Evolutionary conservation across 352 stramenopile species (phyloP).

Genomic region (Phytophthora rubi): DNA sequence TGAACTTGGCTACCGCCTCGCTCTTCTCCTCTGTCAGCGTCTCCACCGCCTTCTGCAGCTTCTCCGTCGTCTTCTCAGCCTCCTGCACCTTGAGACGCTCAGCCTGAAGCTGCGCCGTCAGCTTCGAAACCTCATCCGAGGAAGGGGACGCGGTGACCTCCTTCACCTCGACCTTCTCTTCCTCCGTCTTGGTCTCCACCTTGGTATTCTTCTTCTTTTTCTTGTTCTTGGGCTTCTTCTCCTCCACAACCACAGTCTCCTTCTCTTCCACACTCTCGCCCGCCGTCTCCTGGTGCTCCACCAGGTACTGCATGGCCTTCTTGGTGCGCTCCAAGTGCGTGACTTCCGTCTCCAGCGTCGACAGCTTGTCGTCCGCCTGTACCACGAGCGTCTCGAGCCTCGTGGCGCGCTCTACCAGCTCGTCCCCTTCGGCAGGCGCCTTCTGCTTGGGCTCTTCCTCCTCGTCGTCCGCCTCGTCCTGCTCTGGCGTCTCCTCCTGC

Average conservation of each 20-base stretch:
- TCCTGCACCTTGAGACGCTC: slow-evolving; percentile 26
- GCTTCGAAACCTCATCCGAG: slow-evolving; percentile 8
- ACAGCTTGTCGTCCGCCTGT: slow-evolving; percentile 36
- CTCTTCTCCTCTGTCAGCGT: slow-evolving; percentile 31
- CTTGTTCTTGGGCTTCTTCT: slow-evolving; percentile 29
- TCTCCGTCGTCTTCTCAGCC: slow-evolving; percentile 18
- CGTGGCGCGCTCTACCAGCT: slow-evolving; percentile 25
- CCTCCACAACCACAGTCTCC: slow-evolving; percentile 15
- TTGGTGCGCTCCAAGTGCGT: slow-evolving; percentile 48
- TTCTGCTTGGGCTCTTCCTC: slow-evolving; percentile 21
- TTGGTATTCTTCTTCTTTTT: slow-evolving; percentile 14
- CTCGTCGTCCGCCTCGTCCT: slow-evolving; percentile 12
- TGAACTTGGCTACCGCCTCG: slow-evolving; percentile 30
- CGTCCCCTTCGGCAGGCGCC: slow-evolving; percentile 14
- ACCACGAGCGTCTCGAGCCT: slow-evolving; percentile 22
- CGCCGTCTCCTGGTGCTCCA: slow-evolving; percentile 24
- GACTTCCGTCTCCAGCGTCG: slow-evolving; percentile 44
- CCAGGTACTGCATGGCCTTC: slow-evolving; percentile 39
- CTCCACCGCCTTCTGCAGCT: slow-evolving; percentile 30
- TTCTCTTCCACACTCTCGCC: slow-evolving; percentile 30
- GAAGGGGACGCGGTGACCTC: slow-evolving; percentile 1
- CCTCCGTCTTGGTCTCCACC: slow-evolving; percentile 6
- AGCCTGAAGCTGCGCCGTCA: slow-evolving; percentile 30
- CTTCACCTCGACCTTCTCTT: slow-evolving; percentile 11
- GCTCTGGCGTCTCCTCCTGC: slow-evolving; percentile 16